Conservation (phyloP, 768 basidiomycete genomes). For the Boletus sp. region DNA sequence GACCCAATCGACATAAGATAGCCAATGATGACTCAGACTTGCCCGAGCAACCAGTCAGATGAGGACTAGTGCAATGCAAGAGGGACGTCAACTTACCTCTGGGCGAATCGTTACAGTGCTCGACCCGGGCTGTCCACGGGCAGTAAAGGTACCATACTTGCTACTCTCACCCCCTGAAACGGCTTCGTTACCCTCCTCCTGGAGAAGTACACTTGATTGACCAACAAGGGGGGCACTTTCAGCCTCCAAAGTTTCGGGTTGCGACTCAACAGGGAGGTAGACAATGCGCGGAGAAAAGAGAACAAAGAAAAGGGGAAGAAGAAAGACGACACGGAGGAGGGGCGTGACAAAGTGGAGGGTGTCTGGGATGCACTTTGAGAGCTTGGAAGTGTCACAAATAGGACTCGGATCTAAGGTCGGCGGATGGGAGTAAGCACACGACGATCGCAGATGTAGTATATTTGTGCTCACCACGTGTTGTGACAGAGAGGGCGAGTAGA, state of each 20-base stretch:
- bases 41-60: not conserved
- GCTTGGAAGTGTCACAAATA: constrained; percentile 22
- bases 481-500: constrained; percentile 43
- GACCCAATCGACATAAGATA: constrained; percentile 14
- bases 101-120: not conserved
- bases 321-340: constrained; percentile 60
- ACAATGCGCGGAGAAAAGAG: constrained; percentile 62
- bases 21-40: constrained; percentile 18
- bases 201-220: constrained; percentile 52
- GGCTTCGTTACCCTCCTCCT: constrained; percentile 43
- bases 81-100: constrained; percentile 6
- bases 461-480: constrained; percentile 34
- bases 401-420: constrained; percentile 12
- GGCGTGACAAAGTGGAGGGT: constrained; percentile 55
- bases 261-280: constrained; percentile 42
- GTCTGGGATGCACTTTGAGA: constrained; percentile 30
- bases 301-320: constrained; percentile 56
- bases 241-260: constrained; percentile 14
- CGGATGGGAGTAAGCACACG: not conserved
- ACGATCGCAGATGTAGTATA: not conserved
- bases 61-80: not conserved
- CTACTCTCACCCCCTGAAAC: constrained; percentile 34
- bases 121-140: constrained; percentile 11
- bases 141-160: constrained; percentile 76
- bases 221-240: constrained; percentile 28